phyloP scores from a whole-genome alignment of 2,329 filamentous ascomycete species.

The Endoconidiophora polonica region DNA sequence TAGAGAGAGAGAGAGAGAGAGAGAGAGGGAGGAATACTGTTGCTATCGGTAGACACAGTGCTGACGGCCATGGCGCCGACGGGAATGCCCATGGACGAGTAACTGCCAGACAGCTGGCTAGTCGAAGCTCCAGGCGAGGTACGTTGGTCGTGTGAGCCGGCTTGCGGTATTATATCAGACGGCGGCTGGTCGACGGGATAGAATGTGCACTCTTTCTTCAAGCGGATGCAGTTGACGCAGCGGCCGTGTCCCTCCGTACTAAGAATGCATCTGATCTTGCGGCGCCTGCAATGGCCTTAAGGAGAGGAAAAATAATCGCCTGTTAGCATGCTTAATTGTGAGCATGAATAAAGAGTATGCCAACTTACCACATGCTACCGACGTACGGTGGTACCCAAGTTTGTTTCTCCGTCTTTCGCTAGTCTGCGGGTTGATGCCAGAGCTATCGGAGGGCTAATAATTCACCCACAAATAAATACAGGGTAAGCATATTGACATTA shows the following conservation, averaged over 20 bases:
- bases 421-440: slow-evolving; percentile 19
- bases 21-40: slow-evolving; percentile 28
- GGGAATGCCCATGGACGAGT: slow-evolving; percentile 23
- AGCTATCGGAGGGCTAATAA: slow-evolving; percentile 18
- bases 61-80: slow-evolving; percentile 26
- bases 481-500: slow-evolving; percentile 15
- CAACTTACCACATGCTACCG: slow-evolving; percentile 82
- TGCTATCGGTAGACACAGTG: slow-evolving; percentile 16
- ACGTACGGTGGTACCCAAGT: slow-evolving; percentile 86
- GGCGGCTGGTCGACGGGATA: slow-evolving; percentile 65
- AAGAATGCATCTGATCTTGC: slow-evolving; percentile 83
- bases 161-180: slow-evolving; percentile 26
- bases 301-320: neutral
- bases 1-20: slow-evolving; percentile 20
- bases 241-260: slow-evolving; percentile 56
- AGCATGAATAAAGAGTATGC: neutral
- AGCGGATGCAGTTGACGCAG: slow-evolving; percentile 80
- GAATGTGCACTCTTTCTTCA: slow-evolving; percentile 92
- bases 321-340: neutral
- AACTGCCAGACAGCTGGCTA: slow-evolving; percentile 24
- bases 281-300: slow-evolving; percentile 72
- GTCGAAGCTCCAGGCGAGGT: slow-evolving; percentile 17
- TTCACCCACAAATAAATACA: neutral
- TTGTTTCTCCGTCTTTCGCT: slow-evolving; percentile 60
- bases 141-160: slow-evolving; percentile 19